Evolutionary conservation across 225 moss, liverwort and hornwort species (phyloP).

Genomic region (Anthoceros angustus): DNA sequence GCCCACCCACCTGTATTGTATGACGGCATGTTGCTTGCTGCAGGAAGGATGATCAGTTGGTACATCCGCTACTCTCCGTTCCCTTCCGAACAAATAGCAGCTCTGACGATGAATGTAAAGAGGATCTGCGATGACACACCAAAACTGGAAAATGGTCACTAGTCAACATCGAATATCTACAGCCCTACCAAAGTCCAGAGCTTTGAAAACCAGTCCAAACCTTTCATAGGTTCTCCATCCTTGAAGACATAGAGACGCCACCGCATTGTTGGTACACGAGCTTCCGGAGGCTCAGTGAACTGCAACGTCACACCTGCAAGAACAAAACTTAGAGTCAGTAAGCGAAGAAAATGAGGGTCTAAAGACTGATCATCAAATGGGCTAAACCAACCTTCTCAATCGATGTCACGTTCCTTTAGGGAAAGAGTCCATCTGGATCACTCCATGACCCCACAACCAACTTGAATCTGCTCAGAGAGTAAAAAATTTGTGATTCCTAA

Average conservation of each 20-base stretch:
- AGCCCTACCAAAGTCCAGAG: neutral
- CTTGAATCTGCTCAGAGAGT: neutral
- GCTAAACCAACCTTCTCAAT: constrained; percentile 6
- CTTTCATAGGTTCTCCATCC: constrained; percentile 89
- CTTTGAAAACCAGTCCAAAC: constrained; percentile 16
- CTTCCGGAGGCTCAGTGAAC: constrained; percentile 92
- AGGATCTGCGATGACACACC: constrained; percentile 42
- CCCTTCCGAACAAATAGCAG: constrained; percentile 95
- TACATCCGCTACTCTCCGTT: constrained; percentile 84
- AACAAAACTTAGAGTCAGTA: neutral
- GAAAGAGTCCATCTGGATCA: constrained; percentile 1
- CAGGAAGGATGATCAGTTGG: constrained; percentile 98
- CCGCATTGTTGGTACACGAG: constrained; percentile 80
- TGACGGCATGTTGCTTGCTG: constrained; percentile 99
- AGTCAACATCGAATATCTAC: neutral
- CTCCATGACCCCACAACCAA: constrained; percentile 5
- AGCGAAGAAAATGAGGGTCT: neutral
- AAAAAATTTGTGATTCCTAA: neutral
- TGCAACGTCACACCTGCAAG: constrained; percentile 73
- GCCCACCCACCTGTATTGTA: constrained; percentile 67
- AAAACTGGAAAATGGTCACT: neutral
- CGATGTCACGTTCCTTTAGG: constrained; percentile 3
- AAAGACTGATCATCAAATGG: neutral
- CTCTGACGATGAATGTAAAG: constrained; percentile 98
- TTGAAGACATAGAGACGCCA: constrained; percentile 99